A percentile compares a stretch with the other conserved stretches of the same genome.
Conservation (phyloP, 2,329 filamentous ascomycete genomes). For the Trichoderma arundinaceum region DNA sequence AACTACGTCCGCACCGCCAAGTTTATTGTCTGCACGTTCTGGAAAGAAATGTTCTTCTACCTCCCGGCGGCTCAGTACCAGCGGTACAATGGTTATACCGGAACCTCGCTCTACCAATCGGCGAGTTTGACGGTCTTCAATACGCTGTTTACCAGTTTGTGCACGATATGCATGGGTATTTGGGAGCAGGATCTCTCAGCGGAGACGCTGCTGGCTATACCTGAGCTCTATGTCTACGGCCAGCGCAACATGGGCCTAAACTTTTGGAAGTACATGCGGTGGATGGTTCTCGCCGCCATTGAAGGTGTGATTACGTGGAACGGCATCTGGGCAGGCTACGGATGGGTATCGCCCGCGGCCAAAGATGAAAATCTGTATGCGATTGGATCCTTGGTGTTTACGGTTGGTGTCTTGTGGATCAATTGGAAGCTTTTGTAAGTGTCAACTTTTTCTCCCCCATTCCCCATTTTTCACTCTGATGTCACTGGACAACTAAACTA, state of each 20-base stretch:
- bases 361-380: conserved; percentile 74
- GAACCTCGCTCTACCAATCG: conserved; percentile 87
- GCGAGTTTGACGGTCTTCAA: conserved; percentile 92
- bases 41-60: conserved; percentile 87
- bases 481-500: conserved; percentile 32
- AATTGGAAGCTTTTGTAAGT: conserved; percentile 76
- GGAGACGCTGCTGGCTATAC: conserved; percentile 86
- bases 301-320: conserved; percentile 80
- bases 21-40: conserved; percentile 89
- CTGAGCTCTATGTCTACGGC: conserved; percentile 86
- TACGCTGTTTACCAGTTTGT: conserved; percentile 87
- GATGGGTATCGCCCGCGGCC: conserved; percentile 54
- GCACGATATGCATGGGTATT: conserved; percentile 86
- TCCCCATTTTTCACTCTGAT: not conserved
- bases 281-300: conserved; percentile 76
- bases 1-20: conserved; percentile 88
- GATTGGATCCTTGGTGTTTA: conserved; percentile 74
- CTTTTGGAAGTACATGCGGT: conserved; percentile 71
- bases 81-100: conserved; percentile 83
- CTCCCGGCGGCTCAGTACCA: conserved; percentile 85
- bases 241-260: conserved; percentile 77
- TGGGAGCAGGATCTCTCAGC: conserved; percentile 89
- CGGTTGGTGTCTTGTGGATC: conserved; percentile 72
- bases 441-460: not conserved
- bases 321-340: conserved; percentile 60